Evolutionary conservation across 257 asterid species (phyloP).

Genomic region (Ilex aquifolium): DNA sequence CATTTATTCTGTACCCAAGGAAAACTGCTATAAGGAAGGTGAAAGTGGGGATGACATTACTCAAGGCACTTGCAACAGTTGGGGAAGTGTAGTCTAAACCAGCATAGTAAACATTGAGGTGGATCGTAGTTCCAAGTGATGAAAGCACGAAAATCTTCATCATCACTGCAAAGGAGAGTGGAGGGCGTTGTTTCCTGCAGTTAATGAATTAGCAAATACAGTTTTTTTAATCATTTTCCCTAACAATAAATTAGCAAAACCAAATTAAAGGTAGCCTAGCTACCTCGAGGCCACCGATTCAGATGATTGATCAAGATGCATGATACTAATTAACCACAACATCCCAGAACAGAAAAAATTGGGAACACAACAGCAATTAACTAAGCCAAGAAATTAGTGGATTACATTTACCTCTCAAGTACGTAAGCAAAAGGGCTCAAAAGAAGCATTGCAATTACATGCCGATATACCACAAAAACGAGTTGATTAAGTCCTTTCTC

Average conservation of each 20-base stretch:
- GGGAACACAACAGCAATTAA: too few relatives aligned
- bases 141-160: conserved; percentile 16
- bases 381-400: too few relatives aligned
- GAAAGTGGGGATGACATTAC: conserved; percentile 15
- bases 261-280: too few relatives aligned
- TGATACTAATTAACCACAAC: too few relatives aligned
- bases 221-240: too few relatives aligned
- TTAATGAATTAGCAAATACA: too few relatives aligned
- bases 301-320: too few relatives aligned
- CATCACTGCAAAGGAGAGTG: background rate
- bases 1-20: background rate
- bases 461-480: conserved; percentile 16
- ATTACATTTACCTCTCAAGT: conserved; percentile 10
- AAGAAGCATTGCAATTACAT: conserved; percentile 9
- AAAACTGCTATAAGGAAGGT: conserved; percentile 6
- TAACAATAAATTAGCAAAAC: too few relatives aligned
- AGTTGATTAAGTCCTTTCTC: conserved; percentile 20
- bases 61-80: conserved; percentile 17
- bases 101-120: conserved; percentile 16
- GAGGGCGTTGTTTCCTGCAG: conserved; percentile 1
- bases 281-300: too few relatives aligned
- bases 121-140: conserved; percentile 12
- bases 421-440: conserved; percentile 19
- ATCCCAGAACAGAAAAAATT: too few relatives aligned
- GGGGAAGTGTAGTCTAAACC: conserved; percentile 19